A percentile compares a stretch with the other conserved stretches of the same genome.
Conservation (phyloP, 345 rosid species). For the Camelina sativa region DNA sequence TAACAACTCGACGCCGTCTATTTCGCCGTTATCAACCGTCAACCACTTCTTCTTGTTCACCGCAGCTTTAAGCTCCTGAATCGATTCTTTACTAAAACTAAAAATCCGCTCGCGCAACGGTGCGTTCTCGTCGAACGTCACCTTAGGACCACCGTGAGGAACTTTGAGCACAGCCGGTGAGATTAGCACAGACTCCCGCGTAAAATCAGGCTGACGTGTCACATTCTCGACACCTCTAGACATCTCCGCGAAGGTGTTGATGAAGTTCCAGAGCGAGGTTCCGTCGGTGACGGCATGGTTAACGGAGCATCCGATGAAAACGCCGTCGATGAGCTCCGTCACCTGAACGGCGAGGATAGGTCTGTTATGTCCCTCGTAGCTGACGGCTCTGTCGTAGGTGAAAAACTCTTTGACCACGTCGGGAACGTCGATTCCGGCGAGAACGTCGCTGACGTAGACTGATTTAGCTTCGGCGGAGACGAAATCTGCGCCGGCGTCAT, state of each 20-base stretch:
- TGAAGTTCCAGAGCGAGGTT: slow-evolving; percentile 94
- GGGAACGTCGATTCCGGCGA: slow-evolving; percentile 63
- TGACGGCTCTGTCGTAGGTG: slow-evolving; percentile 63
- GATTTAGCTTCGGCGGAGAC: slow-evolving; percentile 55
- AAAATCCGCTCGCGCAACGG: slow-evolving; percentile 82
- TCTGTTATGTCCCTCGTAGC: slow-evolving; percentile 71
- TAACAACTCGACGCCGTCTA: slow-evolving; percentile 60
- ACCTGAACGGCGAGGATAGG: slow-evolving; percentile 90
- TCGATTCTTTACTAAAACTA: slow-evolving; percentile 76
- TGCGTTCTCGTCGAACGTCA: slow-evolving; percentile 68
- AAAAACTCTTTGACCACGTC: slow-evolving; percentile 62
- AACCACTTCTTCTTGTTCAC: slow-evolving; percentile 48
- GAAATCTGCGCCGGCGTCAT: slow-evolving; percentile 77
- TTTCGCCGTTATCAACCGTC: slow-evolving; percentile 34
- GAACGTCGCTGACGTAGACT: slow-evolving; percentile 49
- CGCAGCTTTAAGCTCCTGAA: slow-evolving; percentile 63
- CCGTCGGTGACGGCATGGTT: slow-evolving; percentile 90
- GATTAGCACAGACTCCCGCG: slow-evolving; percentile 64
- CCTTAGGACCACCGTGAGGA: slow-evolving; percentile 77
- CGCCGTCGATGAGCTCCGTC: slow-evolving; percentile 73
- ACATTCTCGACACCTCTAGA: slow-evolving; percentile 54
- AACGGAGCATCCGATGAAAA: slow-evolving; percentile 73
- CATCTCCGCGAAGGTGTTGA: slow-evolving; percentile 79
- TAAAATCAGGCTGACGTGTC: slow-evolving; percentile 61
- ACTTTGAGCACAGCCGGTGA: slow-evolving; percentile 68